Base-by-base conservation (phyloP, 148 eudicot species). In the Pharnaceum exiguum region DNA sequence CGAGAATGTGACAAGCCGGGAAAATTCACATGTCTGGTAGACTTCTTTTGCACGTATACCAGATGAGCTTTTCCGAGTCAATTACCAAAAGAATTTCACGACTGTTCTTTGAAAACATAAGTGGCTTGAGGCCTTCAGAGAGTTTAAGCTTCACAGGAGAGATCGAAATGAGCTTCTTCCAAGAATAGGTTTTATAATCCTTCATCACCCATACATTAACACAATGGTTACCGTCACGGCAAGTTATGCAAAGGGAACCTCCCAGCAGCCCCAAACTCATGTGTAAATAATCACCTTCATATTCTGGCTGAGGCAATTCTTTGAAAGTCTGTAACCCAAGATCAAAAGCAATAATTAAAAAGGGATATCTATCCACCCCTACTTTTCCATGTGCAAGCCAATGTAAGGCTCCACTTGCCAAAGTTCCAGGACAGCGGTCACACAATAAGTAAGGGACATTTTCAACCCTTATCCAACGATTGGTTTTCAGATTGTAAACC, bases 191-290 rank as follows among this genome's bases (percentile, higher is more conserved):
- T 45, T 37, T 17, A 22, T 45, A 27, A 50, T 65, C 62, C 38
- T 65, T 50, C 69, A 65, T 65, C 10, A 55, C 25, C 67, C 62
- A 57, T 29, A 57, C 18, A 57, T 57, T 50, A 6, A 57, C 62
- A 29, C 50, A 48, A 42, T 17, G 48, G 16, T 28, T 25, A 40
- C 49, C 24, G 38, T 57, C 27, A 5, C 43, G 62, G 35, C 62
- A 57, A 36, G 38, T 10, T 10, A 55, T 37, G 29, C 59, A 55
- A 36, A 55, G 31, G 38, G 45, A 36, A 5, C 27, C 23, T 21
- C 46, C 32, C 38, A 55, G 24, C 1, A 55, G 17, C 18, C 46
- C 28, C 44, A 55, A 55, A 37, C n/a, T 35, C 7, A 35, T 35
- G 38, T 35, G 38, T 6, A 35, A 35, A 35, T 35, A 6, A 6